These are phyloP conservation scores for Aspergillus tanneri DNA, from an alignment of 2,329 filamentous ascomycete species.

Conservation along the genomic window DNA sequence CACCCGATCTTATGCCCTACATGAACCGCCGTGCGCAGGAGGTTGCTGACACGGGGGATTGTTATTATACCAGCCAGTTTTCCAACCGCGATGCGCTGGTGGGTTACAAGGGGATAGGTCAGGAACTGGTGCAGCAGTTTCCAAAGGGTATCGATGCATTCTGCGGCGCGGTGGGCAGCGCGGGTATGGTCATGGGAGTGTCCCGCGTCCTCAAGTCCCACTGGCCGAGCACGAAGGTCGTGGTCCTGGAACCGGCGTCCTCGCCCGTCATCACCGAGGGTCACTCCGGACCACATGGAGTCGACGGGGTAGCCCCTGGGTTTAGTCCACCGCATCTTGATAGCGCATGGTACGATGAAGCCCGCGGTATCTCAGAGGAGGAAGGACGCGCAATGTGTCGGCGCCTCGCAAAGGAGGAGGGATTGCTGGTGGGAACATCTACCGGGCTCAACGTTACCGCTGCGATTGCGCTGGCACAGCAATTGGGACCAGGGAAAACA, in stretches of 20 bases:
- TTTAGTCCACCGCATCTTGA: constrained; percentile 87
- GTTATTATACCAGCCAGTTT: constrained; percentile 16
- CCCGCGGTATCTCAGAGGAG: constrained; percentile 89
- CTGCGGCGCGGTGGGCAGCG: constrained; percentile 13
- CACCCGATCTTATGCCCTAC: constrained; percentile 7
- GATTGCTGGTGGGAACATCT: constrained; percentile 68
- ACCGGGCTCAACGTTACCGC: constrained; percentile 20
- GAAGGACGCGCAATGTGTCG: constrained; percentile 80
- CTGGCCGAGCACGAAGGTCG: neutral
- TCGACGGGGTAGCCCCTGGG: constrained; percentile 93
- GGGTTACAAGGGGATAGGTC: constrained; percentile 12
- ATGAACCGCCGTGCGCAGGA: constrained; percentile 12
- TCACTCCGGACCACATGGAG: constrained; percentile 70
- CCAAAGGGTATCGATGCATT: constrained; percentile 16
- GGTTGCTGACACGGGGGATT: neutral
- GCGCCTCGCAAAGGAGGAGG: constrained; percentile 82
- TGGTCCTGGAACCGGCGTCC: constrained; percentile 16
- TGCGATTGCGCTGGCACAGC: constrained; percentile 16
- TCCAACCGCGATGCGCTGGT: constrained; percentile 12
- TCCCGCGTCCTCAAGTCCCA: constrained; percentile 9
- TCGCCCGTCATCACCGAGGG: constrained; percentile 13
- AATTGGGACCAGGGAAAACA: constrained; percentile 12
- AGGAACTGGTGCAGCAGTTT: constrained; percentile 15
- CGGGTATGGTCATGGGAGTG: constrained; percentile 17
- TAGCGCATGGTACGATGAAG: constrained; percentile 72